A percentile compares a stretch with the other conserved stretches of the same genome.
Conservation (phyloP, 2,329 filamentous ascomycete genomes). For the Davidsoniella australis region DNA sequence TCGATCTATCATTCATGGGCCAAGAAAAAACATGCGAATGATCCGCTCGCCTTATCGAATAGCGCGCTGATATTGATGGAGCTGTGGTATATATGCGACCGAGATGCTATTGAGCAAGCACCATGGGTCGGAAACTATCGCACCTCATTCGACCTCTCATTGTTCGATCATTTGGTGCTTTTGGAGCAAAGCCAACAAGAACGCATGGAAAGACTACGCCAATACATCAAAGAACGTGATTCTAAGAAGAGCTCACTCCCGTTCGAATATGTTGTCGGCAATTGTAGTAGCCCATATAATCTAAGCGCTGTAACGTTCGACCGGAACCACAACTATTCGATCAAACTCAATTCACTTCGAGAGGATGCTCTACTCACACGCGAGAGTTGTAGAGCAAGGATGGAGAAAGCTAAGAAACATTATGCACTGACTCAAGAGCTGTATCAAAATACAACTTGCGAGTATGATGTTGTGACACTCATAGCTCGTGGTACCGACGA, state of each 20-base stretch:
- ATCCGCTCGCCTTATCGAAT: not conserved
- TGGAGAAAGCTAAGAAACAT: too few relatives aligned
- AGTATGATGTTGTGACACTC: too few relatives aligned
- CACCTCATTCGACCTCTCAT: not conserved
- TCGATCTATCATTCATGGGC: not conserved
- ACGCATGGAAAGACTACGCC: constrained; percentile 28
- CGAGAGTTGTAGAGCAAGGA: too few relatives aligned
- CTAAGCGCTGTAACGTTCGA: not conserved
- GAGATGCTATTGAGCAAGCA: not conserved
- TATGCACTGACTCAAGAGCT: too few relatives aligned
- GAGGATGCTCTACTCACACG: too few relatives aligned
- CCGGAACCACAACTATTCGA: not conserved
- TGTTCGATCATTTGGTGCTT: constrained; percentile 30
- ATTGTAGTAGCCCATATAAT: not conserved
- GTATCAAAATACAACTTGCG: too few relatives aligned
- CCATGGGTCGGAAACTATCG: not conserved
- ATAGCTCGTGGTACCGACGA: too few relatives aligned
- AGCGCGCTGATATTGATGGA: not conserved
- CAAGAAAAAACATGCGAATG: not conserved
- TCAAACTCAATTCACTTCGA: not conserved
- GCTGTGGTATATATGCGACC: not conserved
- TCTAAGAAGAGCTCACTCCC: not conserved
- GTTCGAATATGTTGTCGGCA: not conserved
- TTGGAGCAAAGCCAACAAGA: constrained; percentile 27
- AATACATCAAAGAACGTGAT: constrained; percentile 19